These are phyloP conservation scores for Staphylotrichum tortipilum DNA, from an alignment of 495 filamentous ascomycete genomes.

Conservation along the genomic window DNA sequence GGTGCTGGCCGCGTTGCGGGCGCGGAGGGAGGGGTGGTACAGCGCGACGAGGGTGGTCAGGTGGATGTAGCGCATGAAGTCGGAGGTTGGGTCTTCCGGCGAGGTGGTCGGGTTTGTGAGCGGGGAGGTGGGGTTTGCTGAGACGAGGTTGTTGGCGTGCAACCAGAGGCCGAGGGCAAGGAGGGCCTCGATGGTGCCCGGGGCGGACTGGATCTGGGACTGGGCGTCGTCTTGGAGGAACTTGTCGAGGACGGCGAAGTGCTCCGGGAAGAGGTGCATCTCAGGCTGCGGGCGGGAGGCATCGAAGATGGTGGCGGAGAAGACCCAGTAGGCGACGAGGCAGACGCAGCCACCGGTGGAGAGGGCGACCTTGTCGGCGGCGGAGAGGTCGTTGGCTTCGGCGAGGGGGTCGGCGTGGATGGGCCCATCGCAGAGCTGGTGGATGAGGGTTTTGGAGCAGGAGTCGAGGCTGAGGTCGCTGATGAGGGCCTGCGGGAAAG, in stretches of 20 bases:
- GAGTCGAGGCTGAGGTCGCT: constrained; percentile 53
- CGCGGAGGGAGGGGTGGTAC: constrained; percentile 54
- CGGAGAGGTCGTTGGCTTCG: constrained; percentile 33
- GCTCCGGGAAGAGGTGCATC: constrained; percentile 56
- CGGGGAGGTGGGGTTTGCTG: constrained; percentile 11
- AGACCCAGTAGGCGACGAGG: constrained; percentile 50
- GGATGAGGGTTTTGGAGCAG: constrained; percentile 22
- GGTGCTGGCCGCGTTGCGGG: constrained; percentile 64
- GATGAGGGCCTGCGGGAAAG: constrained; percentile 58
- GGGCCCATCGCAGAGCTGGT: constrained; percentile 23
- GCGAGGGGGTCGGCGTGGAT: constrained; percentile 29
- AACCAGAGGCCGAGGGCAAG: constrained; percentile 46
- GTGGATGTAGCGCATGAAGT: constrained; percentile 52
- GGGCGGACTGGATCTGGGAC: constrained; percentile 24
- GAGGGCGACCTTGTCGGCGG: constrained; percentile 58
- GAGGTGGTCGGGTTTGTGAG: constrained; percentile 8
- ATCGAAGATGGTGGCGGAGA: constrained; percentile 45
- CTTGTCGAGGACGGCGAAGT: constrained; percentile 48
- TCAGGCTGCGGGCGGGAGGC: constrained; percentile 35
- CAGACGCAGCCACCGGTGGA: constrained; percentile 63
- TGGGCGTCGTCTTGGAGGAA: constrained; percentile 47
- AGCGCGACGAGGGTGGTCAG: constrained; percentile 56
- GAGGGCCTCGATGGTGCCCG: constrained; percentile 39
- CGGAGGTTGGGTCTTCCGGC: constrained; percentile 20
- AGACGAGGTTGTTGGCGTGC: constrained; percentile 28